phyloP scores from a whole-genome alignment of 2,329 filamentous ascomycete species.

The Ophiosphaerella herpotricha region DNA sequence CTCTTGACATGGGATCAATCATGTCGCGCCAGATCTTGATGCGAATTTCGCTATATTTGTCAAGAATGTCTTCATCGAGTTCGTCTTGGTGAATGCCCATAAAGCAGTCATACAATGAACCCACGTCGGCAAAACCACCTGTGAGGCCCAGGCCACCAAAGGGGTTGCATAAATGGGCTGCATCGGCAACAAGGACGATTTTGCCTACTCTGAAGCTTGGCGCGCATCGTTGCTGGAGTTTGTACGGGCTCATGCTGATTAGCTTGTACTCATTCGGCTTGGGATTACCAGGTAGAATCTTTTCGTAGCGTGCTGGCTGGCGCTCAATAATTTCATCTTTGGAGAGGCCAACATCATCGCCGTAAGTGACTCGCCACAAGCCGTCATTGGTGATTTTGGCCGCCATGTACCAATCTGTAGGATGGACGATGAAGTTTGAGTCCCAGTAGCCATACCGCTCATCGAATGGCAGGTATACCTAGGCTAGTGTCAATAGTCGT shows the following conservation, averaged over 20 bases:
- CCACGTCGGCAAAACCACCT: constrained; percentile 67
- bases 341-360: constrained; percentile 59
- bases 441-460: constrained; percentile 59
- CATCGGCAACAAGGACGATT: constrained; percentile 63
- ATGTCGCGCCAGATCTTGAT: constrained; percentile 42
- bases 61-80: constrained; percentile 41
- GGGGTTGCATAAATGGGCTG: constrained; percentile 63
- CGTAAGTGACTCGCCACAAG: constrained; percentile 67
- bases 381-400: constrained; percentile 63
- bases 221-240: constrained; percentile 65
- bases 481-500: constrained; percentile 3
- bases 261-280: constrained; percentile 63
- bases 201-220: constrained; percentile 62
- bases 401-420: constrained; percentile 66
- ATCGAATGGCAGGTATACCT: constrained; percentile 66
- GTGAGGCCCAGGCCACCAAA: constrained; percentile 67
- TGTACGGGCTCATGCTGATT: constrained; percentile 63
- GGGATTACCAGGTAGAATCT: constrained; percentile 64
- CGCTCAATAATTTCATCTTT: constrained; percentile 59
- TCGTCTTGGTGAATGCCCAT: constrained; percentile 40
- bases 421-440: constrained; percentile 66
- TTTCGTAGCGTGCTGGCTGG: constrained; percentile 60
- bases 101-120: constrained; percentile 65
- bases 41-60: constrained; percentile 41
- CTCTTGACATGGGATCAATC: constrained; percentile 45